Percentiles rank a stretch among this genome's conserved stretches.
phyloP scores from a whole-genome alignment of 2,329 filamentous ascomycete species.

The Colletotrichum orbiculare region DNA sequence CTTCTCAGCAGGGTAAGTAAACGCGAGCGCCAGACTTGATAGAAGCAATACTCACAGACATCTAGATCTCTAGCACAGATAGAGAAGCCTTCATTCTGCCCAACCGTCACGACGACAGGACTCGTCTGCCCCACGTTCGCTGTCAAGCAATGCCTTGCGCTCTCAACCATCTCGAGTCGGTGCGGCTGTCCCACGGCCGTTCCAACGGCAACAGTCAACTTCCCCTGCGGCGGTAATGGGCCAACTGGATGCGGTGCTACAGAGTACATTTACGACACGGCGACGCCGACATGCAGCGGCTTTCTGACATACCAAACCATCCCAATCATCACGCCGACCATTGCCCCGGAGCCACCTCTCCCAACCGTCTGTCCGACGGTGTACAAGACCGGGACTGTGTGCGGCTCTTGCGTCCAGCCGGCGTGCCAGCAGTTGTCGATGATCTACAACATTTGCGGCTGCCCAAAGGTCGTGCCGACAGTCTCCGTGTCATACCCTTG shows the following conservation, averaged over 20 bases:
- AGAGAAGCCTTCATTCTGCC: slow-evolving; percentile 25
- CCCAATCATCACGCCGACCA: slow-evolving; percentile 3
- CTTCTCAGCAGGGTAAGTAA: too few relatives aligned
- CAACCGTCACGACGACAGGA: slow-evolving; percentile 40
- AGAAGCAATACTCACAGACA: not conserved
- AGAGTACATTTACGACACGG: slow-evolving; percentile 22
- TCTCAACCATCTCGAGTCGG: slow-evolving; percentile 36
- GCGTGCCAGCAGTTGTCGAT: slow-evolving; percentile 16
- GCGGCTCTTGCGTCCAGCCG: slow-evolving; percentile 16
- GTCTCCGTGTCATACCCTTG: slow-evolving; percentile 21
- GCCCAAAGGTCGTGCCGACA: slow-evolving; percentile 25
- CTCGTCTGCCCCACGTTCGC: slow-evolving; percentile 26
- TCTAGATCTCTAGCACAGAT: not conserved
- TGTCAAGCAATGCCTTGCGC: slow-evolving; percentile 37
- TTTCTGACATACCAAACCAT: not conserved
- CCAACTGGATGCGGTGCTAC: slow-evolving; percentile 31
- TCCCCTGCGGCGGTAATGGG: slow-evolving; percentile 37
- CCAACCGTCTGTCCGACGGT: slow-evolving; percentile 22
- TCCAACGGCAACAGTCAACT: slow-evolving; percentile 38
- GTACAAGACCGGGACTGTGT: slow-evolving; percentile 15
- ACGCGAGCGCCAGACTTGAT: too few relatives aligned
- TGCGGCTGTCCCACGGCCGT: slow-evolving; percentile 41
- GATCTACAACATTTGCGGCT: slow-evolving; percentile 24
- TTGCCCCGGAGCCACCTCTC: not conserved
- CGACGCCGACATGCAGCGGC: slow-evolving; percentile 3